A percentile compares a stretch with the other conserved stretches of the same genome.
Conservation (phyloP, 176 grass and related monocot species). For the Oryza punctata region DNA sequence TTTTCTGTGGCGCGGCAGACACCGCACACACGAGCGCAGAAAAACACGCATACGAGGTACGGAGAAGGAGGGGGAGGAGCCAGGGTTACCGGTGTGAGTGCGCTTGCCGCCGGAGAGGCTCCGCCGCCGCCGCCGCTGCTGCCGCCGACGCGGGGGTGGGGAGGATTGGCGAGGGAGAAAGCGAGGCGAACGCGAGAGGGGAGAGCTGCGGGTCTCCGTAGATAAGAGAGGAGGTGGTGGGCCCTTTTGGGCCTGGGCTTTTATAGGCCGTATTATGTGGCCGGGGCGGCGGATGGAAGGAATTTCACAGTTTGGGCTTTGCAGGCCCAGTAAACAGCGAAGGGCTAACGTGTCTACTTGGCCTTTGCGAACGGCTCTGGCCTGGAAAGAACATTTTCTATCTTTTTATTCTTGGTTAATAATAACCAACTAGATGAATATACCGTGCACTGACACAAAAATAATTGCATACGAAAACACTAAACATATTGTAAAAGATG, state of each 20-base stretch:
- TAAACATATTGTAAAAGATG: no score
- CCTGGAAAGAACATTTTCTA: no score
- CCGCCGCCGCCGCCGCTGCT: neutral
- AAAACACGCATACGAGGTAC: no score
- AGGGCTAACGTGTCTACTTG: no score
- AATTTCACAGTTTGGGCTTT: no score
- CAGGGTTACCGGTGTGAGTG: constrained; percentile 2
- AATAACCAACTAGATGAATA: no score
- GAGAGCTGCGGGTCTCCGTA: neutral
- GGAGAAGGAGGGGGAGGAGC: neutral
- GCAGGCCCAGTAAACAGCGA: no score
- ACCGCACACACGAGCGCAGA: neutral
- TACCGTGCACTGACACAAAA: no score
- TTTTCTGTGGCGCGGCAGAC: neutral
- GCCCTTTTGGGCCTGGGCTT: neutral
- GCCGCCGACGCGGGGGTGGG: constrained; percentile 2
- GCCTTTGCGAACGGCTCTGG: no score
- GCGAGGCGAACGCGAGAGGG: neutral
- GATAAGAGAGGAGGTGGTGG: neutral
- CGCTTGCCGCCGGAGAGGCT: neutral
- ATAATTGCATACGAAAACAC: no score
- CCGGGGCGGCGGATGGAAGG: no score
- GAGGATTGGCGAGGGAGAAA: neutral
- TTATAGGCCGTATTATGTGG: neutral
- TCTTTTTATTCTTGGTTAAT: no score